Evolutionary conservation across 345 rosid genomes (phyloP).

Genomic region (Corymbia maculata): DNA sequence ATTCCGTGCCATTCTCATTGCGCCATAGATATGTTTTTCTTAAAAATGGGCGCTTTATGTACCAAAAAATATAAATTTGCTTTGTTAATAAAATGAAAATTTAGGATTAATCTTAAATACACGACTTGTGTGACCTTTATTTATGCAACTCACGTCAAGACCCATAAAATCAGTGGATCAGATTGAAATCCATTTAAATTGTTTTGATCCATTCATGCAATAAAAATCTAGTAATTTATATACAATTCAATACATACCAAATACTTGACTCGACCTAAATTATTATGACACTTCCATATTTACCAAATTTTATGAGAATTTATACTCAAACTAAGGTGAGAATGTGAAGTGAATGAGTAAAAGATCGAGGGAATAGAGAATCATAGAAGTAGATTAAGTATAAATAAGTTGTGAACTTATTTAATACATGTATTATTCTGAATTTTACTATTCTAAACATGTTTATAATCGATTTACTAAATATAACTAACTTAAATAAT

Average conservation of each 20-base stretch:
- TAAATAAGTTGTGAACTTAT: not conserved
- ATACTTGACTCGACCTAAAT: not conserved
- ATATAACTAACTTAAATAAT: no score
- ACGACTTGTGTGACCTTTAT: not conserved
- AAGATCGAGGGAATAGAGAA: not conserved
- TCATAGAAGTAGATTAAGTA: not conserved
- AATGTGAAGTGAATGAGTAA: no score
- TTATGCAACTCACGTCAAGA: not conserved
- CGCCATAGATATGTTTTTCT: not conserved
- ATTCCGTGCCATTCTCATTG: not conserved
- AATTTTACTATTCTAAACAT: no score
- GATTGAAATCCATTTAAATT: accelerated
- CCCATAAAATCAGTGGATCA: accelerated
- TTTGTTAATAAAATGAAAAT: not conserved
- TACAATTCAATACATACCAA: no score
- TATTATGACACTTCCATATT: not conserved
- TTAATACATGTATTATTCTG: not conserved
- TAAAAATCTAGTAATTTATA: no score
- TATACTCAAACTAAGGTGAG: not conserved
- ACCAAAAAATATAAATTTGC: not conserved
- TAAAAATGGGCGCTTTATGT: not conserved
- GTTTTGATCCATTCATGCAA: no score
- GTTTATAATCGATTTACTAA: no score
- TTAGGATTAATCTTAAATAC: not conserved
- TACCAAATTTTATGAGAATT: no score